A percentile compares a stretch with the other conserved stretches of the same genome.
Evolutionary conservation across 306 rosid species (phyloP).

Genomic region (Cajanus cajan): DNA sequence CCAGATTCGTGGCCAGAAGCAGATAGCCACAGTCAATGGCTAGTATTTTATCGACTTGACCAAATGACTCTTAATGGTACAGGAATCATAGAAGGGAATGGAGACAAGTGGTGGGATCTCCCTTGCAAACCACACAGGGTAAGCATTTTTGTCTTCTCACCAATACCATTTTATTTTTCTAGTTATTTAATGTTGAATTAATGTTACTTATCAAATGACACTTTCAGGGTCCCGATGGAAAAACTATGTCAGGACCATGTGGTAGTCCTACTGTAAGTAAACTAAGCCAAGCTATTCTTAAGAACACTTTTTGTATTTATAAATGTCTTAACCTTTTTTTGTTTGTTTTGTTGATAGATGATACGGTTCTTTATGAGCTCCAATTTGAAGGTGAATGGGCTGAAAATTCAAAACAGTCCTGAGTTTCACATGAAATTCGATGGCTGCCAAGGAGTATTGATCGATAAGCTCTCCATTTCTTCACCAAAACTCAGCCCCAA

Average conservation of each 20-base stretch:
- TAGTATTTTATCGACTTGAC: slow-evolving; percentile 76
- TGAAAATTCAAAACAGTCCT: slow-evolving; percentile 80
- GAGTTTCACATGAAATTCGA: slow-evolving; percentile 87
- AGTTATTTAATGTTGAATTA: neutral
- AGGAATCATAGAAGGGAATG: slow-evolving; percentile 95
- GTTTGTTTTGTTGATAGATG: slow-evolving; percentile 45
- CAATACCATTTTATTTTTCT: neutral
- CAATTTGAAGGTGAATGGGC: slow-evolving; percentile 68
- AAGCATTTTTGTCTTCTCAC: neutral
- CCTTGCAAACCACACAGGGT: slow-evolving; percentile 99
- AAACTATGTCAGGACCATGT: slow-evolving; percentile 79
- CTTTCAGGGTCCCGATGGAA: slow-evolving; percentile 83
- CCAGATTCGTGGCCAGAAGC: slow-evolving; percentile 76
- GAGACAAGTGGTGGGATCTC: slow-evolving; percentile 96
- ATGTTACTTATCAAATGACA: neutral
- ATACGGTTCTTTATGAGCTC: slow-evolving; percentile 91
- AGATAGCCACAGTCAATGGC: slow-evolving; percentile 84
- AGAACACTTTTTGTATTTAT: neutral
- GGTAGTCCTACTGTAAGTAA: slow-evolving; percentile 89
- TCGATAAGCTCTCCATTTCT: slow-evolving; percentile 64
- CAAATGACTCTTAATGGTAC: slow-evolving; percentile 75
- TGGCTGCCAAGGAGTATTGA: slow-evolving; percentile 83
- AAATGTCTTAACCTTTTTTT: neutral
- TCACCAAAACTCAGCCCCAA: slow-evolving; percentile 97
- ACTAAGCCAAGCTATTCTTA: slow-evolving; percentile 5